Base-by-base conservation (phyloP, 768 basidiomycete species). In the Leccinellum luteum region DNA sequence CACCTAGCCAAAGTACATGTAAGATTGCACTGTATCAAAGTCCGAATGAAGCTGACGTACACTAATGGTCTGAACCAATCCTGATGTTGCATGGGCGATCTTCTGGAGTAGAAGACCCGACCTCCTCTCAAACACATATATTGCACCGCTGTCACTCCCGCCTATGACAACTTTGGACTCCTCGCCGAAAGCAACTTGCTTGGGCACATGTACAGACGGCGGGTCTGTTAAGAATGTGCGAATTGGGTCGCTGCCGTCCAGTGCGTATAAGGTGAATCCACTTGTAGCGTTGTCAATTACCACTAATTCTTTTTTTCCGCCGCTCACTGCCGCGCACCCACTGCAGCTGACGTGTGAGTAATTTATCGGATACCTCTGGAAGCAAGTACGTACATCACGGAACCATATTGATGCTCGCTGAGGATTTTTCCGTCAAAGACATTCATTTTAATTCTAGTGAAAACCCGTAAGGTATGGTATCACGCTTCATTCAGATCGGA, bases 161-260 rank as follows among this genome's bases (percentile, higher is more conserved):
- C 58, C 52, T 13, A 60, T 17, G 19, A 62, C 19, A 1, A 60
- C 47, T 27, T 44, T 60, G 5, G 28, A 25, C 9, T 62, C 52
- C 30, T 62, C 61, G 25, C 52, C 19, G 3, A 62, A 62, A 5
- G 58, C 48, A 6, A 62, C 58, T 34, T 62, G 55, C 23, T 60
- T 62, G 2, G 41, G 17, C 6, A 43, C 19, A 2, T 6, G 30
- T 1, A 60, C 44, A 1, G 19, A 27, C 3, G 61, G 55, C 19
- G 55, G 49, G 9, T 57, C 25, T 14, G 55, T 60, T 15, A 57
- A 17, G 17, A 47, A 54, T 9, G 28, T 56, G 21, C 21, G 13
- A 19, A 62, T 43, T n/a, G 41, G n/a, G 19, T 43, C n/a, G 4
- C 41, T 19, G 41, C 9, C 14, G 34, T 10, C 34, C 14, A 35